phyloP scores from a whole-genome alignment of 805 yeast genomes.

The Ogataea salicorniae region DNA sequence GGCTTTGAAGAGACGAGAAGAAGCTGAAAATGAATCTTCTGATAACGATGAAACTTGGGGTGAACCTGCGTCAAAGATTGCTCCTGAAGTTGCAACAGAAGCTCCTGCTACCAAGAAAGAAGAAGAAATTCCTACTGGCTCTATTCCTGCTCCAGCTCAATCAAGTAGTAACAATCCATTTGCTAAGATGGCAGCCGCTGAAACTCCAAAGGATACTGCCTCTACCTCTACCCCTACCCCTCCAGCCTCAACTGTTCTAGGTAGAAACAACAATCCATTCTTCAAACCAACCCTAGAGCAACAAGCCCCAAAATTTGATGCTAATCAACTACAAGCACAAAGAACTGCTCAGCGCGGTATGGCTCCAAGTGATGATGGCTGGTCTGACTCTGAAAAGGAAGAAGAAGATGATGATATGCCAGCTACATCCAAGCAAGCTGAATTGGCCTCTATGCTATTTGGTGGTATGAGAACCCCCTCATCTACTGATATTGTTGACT shows the following conservation, averaged over 20 bases:
- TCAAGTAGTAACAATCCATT: constrained; percentile 44
- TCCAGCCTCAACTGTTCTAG: not conserved
- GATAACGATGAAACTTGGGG: constrained; percentile 20
- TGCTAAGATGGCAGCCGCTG: constrained; percentile 30
- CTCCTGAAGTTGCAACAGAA: constrained; percentile 15
- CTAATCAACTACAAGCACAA: constrained; percentile 60
- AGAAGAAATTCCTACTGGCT: constrained; percentile 6
- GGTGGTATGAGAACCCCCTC: constrained; percentile 42
- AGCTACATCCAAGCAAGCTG: constrained; percentile 48
- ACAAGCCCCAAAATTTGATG: constrained; percentile 38
- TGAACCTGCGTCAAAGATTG: constrained; percentile 8
- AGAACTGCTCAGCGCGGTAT: constrained; percentile 65
- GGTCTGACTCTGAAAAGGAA: constrained; percentile 37
- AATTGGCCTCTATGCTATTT: constrained; percentile 48
- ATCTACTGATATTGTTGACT: constrained; percentile 8
- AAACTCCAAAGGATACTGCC: constrained; percentile 7
- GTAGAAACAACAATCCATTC: constrained; percentile 46
- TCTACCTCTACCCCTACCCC: constrained; percentile 4
- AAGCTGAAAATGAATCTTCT: constrained; percentile 24
- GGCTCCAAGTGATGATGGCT: constrained; percentile 36
- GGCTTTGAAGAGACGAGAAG: constrained; percentile 40
- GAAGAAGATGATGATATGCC: constrained; percentile 40
- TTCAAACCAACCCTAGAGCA: constrained; percentile 44
- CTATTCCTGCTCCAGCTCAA: constrained; percentile 12
- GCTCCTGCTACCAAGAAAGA: constrained; percentile 5